Conservation (phyloP, 2,329 filamentous ascomycete species). For the Thielaviopsis euricoi region DNA sequence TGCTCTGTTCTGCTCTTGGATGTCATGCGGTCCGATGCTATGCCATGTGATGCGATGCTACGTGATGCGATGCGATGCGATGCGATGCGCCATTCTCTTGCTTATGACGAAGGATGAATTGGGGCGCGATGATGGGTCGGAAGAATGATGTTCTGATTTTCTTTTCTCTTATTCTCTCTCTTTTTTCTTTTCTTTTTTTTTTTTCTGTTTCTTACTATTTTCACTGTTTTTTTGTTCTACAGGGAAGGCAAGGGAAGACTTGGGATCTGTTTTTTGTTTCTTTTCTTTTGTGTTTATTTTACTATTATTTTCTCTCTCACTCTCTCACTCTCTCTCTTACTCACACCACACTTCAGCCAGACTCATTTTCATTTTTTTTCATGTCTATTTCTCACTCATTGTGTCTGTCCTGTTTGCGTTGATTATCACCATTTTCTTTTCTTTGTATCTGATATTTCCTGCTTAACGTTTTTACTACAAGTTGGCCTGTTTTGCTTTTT, state of each 20-base stretch:
- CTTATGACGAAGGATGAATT: conserved; percentile 4
- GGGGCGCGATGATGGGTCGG: neutral
- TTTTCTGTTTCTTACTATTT: neutral
- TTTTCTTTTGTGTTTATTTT: conserved; percentile 13
- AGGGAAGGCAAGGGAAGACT: conserved; percentile 7
- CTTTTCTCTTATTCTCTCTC: conserved; percentile 17
- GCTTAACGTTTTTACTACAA: too few species aligned
- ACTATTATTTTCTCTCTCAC: conserved; percentile 9
- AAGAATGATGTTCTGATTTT: conserved; percentile 4
- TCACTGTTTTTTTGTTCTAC: conserved; percentile 3
- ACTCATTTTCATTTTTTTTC: conserved; percentile 4
- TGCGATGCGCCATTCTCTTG: neutral
- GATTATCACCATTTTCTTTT: too few species aligned
- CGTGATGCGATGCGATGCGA: neutral
- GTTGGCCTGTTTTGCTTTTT: too few species aligned
- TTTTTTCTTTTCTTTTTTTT: too few species aligned
- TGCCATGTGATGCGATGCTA: neutral
- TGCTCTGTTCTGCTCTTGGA: conserved; percentile 16
- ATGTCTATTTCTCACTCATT: neutral
- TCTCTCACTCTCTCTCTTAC: conserved; percentile 2
- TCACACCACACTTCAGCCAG: too few species aligned
- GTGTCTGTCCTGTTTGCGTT: too few species aligned
- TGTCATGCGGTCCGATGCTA: neutral
- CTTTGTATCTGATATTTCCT: too few species aligned
- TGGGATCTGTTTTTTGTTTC: conserved; percentile 17